Conservation (phyloP, 2,329 filamentous ascomycete genomes). For the Fusarium coicis region DNA sequence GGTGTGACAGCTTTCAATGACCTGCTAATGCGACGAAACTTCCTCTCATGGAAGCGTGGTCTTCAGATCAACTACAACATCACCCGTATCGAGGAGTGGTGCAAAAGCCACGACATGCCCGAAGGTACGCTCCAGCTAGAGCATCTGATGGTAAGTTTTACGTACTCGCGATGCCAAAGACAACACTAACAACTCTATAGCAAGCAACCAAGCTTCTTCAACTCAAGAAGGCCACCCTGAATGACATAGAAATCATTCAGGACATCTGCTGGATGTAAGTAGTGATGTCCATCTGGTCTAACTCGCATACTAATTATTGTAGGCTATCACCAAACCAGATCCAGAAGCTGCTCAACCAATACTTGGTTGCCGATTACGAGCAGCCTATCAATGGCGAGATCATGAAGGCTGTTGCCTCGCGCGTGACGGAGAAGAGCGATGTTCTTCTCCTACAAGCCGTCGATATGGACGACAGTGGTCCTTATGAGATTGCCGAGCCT, state of each 20-base stretch:
- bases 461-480: constrained; percentile 98
- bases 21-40: constrained; percentile 95
- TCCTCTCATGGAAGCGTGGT: constrained; percentile 98
- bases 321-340: constrained; percentile 99
- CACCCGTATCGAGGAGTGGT: constrained; percentile 99
- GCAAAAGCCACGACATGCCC: constrained; percentile 99
- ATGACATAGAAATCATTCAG: constrained; percentile 99
- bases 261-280: constrained; percentile 99
- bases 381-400: constrained; percentile 99
- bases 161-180: not conserved
- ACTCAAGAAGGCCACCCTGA: constrained; percentile 97
- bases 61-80: constrained; percentile 99
- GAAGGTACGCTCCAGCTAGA: constrained; percentile 97
- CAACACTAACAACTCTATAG: constrained; percentile 55
- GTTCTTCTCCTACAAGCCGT: constrained; percentile 92
- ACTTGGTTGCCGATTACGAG: constrained; percentile 97
- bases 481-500: constrained; percentile 98
- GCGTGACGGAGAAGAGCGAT: constrained; percentile 98
- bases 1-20: constrained; percentile 99
- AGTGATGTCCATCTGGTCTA: not conserved
- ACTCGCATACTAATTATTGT: constrained; percentile 20
- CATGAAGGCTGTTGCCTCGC: constrained; percentile 98
- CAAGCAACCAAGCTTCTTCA: constrained; percentile 99
- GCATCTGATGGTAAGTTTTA: constrained; percentile 83
- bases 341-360: constrained; percentile 98